Conservation (phyloP, 2,329 filamentous ascomycete species). For the Ascocoryne sarcoides region DNA sequence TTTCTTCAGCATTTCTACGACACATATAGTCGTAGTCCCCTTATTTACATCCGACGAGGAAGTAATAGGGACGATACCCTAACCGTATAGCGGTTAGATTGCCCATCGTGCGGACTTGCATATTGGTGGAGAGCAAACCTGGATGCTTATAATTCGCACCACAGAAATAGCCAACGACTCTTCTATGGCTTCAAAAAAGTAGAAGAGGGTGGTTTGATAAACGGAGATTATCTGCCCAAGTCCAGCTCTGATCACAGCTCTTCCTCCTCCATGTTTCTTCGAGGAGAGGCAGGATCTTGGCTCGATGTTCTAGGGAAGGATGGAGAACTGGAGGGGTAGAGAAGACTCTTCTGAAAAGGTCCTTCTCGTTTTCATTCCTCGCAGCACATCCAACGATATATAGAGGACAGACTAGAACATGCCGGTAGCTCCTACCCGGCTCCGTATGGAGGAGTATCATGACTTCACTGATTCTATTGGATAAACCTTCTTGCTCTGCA, state of each 20-base stretch:
- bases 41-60: too few species aligned
- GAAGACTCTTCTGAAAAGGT: constrained; percentile 20
- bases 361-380: constrained; percentile 13
- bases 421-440: constrained; percentile 2
- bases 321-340: constrained; percentile 19
- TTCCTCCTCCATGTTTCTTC: constrained; percentile 21
- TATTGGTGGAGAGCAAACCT: too few species aligned
- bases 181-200: not conserved
- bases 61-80: too few species aligned
- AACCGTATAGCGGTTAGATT: too few species aligned
- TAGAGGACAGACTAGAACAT: constrained; percentile 19
- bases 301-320: constrained; percentile 20
- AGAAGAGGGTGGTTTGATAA: not conserved
- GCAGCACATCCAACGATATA: constrained; percentile 22
- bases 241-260: constrained; percentile 4
- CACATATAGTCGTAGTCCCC: too few species aligned
- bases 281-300: constrained; percentile 20
- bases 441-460: constrained; percentile 16
- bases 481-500: constrained; percentile 6
- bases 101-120: too few species aligned
- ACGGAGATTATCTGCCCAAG: constrained; percentile 7
- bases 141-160: too few species aligned
- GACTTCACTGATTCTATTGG: constrained; percentile 11
- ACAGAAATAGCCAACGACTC: not conserved
- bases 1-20: too few species aligned